A percentile compares a stretch with the other conserved stretches of the same genome.
phyloP scores from a whole-genome alignment of 257 asterid genomes.

The Capsicum chinense region DNA sequence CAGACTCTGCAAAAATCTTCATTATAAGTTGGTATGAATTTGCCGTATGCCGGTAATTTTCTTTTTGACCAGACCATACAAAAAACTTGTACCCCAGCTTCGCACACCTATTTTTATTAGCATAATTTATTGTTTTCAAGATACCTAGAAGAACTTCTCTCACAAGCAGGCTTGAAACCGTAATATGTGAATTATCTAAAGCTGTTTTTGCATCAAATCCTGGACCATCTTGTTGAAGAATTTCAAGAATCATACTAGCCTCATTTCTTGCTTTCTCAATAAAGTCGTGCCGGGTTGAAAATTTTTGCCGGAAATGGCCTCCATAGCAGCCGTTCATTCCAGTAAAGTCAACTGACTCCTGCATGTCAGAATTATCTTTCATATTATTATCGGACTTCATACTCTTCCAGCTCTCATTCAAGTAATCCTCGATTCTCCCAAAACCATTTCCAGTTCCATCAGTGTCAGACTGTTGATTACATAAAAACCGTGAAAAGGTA shows the following conservation, averaged over 20 bases:
- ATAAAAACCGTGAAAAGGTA: slow-evolving; percentile 55
- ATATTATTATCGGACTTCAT: slow-evolving; percentile 40
- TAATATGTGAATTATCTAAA: slow-evolving; percentile 55
- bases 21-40: slow-evolving; percentile 72
- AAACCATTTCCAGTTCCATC: slow-evolving; percentile 64
- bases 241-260: slow-evolving; percentile 67
- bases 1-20: slow-evolving; percentile 78
- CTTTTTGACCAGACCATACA: slow-evolving; percentile 84
- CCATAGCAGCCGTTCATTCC: slow-evolving; percentile 32
- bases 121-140: slow-evolving; percentile 56
- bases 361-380: slow-evolving; percentile 44
- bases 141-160: slow-evolving; percentile 83
- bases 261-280: slow-evolving; percentile 55
- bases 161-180: slow-evolving; percentile 83
- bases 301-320: slow-evolving; percentile 37
- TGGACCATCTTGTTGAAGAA: slow-evolving; percentile 79
- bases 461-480: slow-evolving; percentile 44
- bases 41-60: slow-evolving; percentile 68
- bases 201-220: slow-evolving; percentile 67
- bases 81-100: slow-evolving; percentile 92
- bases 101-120: slow-evolving; percentile 70
- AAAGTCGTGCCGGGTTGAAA: slow-evolving; percentile 47
- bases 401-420: slow-evolving; percentile 69
- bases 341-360: slow-evolving; percentile 34
- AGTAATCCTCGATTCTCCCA: slow-evolving; percentile 66